Evolutionary conservation across 2,329 filamentous ascomycete genomes (phyloP), one percentile per base, ranked within the genome.

Genomic region (Penicillium vulpinum): DNA sequence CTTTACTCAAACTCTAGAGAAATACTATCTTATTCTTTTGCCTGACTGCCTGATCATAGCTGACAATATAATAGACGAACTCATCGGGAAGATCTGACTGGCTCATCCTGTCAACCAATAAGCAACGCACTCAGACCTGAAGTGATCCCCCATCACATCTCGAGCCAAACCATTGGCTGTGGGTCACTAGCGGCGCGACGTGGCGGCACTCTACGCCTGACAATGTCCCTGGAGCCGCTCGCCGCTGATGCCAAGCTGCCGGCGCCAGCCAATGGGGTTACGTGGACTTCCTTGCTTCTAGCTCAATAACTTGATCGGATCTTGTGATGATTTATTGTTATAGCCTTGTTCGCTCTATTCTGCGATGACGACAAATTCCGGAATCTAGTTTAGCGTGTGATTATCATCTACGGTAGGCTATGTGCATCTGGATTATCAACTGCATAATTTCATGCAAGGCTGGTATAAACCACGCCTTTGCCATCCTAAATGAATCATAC

Each of bases 141-240:
- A 50, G 44, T 33, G 49, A 48, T 45, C 28, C 33, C 51, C 62
- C 57, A n/a, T 65, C 64, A 65, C 64, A 65, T 62, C 64, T 39
- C 39, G n/a, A 18, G 16, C 8, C 44, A 48, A 51, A 50, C 47
- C 36, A 66, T 66, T 66, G 64, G 64, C 43, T 61, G 47, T 10
- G 39, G 40, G 31, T 28, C 41, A 50, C 54, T 61, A 61, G 51
- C 36, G 57, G 50, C 54, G 58, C 51, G 57, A 56, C 47, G 50
- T 48, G 49, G 44, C 55, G 31, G 43, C 45, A 54, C 41, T 53
- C 57, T 29, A 49, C 61, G 62, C 62, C 59, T 65, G 61, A 64
- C 46, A 58, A 53, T 45, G 46, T 40, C 56, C 58, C 64, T 64
- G 41, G 56, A 65, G 58, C 61, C 64, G 64, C 64, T 62, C 51